A percentile compares a stretch with the other conserved stretches of the same genome.
These are phyloP conservation scores for Neoascochyta sp. DNA, from an alignment of 2,329 filamentous ascomycete species.

Conservation along the genomic window DNA sequence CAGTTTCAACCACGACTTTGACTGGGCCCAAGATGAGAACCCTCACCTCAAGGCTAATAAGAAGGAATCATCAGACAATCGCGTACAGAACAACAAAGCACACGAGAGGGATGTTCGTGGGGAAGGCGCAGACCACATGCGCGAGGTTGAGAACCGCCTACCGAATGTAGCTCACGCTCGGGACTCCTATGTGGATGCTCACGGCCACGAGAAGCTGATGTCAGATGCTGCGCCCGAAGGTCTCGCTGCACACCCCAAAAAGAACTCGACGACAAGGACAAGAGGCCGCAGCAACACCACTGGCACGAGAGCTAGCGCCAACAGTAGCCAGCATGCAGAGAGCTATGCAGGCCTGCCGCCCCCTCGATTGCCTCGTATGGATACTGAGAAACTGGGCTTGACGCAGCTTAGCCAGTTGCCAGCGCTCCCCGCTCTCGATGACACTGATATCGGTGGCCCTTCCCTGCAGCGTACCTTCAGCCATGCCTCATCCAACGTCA, in stretches of 20 bases:
- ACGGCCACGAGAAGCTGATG: conserved; percentile 67
- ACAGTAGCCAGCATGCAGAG: conserved; percentile 26
- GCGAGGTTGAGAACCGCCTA: conserved; percentile 47
- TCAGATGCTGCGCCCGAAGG: conserved; percentile 62
- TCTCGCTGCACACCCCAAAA: conserved; percentile 43
- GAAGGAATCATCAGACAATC: conserved; percentile 55
- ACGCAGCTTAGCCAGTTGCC: conserved; percentile 67
- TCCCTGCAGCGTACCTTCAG: conserved; percentile 54
- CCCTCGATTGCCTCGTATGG: conserved; percentile 55
- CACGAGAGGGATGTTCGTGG: conserved; percentile 76
- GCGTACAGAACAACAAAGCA: conserved; percentile 57
- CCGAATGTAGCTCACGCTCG: conserved; percentile 61
- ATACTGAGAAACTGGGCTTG: conserved; percentile 65
- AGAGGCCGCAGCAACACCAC: conserved; percentile 32
- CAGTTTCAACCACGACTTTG: conserved; percentile 75
- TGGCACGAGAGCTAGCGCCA: conserved; percentile 27
- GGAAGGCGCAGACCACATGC: conserved; percentile 71
- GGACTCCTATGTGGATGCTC: conserved; percentile 66
- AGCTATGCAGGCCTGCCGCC: conserved; percentile 57
- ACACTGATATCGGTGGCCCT: conserved; percentile 78
- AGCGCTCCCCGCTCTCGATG: conserved; percentile 65
- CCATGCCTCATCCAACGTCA: conserved; percentile 45
- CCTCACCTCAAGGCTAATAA: conserved; percentile 54
- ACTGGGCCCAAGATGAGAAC: conserved; percentile 58
- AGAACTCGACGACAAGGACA: conserved; percentile 38